phyloP scores from a whole-genome alignment of 1,284 basidiomycete genomes.

The Sphagnurus paluster region DNA sequence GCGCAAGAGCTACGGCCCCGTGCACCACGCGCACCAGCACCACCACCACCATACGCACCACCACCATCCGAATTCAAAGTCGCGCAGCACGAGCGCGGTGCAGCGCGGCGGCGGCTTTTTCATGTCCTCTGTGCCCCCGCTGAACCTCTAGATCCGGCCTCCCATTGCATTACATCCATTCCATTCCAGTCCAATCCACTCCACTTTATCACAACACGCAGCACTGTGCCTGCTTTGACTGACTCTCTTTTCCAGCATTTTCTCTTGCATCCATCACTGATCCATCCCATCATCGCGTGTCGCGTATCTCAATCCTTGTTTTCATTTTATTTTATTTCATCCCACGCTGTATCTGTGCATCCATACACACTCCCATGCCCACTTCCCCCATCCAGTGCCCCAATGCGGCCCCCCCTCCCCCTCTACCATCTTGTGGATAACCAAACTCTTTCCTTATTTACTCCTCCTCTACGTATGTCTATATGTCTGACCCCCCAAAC shows the following conservation, averaged over 20 bases:
- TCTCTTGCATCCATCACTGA: slow-evolving; percentile 2
- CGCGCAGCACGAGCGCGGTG: slow-evolving; percentile 53
- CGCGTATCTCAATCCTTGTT: too few species aligned
- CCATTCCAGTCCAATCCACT: background rate
- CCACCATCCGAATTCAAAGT: slow-evolving; percentile 72
- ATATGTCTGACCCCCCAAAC: background rate
- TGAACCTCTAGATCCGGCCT: slow-evolving; percentile 27
- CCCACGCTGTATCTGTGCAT: slow-evolving; percentile 7
- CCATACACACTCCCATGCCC: background rate
- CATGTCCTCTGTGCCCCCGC: slow-evolving; percentile 36
- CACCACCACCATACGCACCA: slow-evolving; percentile 47
- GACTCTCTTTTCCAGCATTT: too few species aligned
- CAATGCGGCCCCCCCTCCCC: background rate
- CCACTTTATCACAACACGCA: too few species aligned
- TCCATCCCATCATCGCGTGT: slow-evolving; percentile 9
- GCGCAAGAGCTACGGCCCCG: slow-evolving; percentile 49
- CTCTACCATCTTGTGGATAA: background rate
- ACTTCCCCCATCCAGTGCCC: background rate
- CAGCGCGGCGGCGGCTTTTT: slow-evolving; percentile 58
- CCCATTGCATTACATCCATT: background rate
- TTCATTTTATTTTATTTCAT: too few species aligned
- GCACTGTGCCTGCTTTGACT: too few species aligned
- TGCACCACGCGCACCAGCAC: slow-evolving; percentile 36
- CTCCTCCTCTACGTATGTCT: background rate
- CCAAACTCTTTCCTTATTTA: background rate